Base-by-base conservation (phyloP, 148 eudicot genomes). In the Nepenthes gracilis region DNA sequence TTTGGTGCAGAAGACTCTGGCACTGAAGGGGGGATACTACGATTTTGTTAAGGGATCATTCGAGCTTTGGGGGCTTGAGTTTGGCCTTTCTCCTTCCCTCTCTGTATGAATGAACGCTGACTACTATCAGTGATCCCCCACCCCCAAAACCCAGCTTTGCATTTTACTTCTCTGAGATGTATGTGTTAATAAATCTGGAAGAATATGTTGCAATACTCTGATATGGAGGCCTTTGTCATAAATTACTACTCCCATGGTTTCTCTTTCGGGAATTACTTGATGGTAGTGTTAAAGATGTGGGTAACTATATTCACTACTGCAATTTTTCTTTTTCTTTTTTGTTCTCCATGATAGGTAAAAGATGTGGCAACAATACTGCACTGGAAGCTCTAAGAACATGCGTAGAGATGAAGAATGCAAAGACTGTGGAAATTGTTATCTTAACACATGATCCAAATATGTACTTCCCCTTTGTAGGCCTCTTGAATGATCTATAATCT, bases 11-110 rank as follows among this genome's bases (percentile, higher is more conserved):
- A 84, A 83, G 67, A 93, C 95, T 0, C 69, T 93, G 33, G 72
- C 81, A 10, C 64, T 93, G 56, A 86, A 93, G 80, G 99, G 99
- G 36, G 99, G 87, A 23, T 72, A 93, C 81, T 93, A 88, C 40
- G 99, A 93, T 58, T 93, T 93, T 32, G 80, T 89, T 49, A 93
- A 88, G 12, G 99, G 99, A 57, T 50, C 81, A 43, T 93, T 93
- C 35, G 95, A 88, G 85, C 89, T 93, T 23, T 93, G 99, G 99
- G 92, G 85, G 32, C 96, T 93, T 33, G 96, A 89, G 1, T 89
- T 84, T 60, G 80, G 84, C 75, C 78, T 93, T 38, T 86, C 95
- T 35, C 71, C 92, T 36, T 40, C 95, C 60, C 75, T 81, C 79
- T 93, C 96, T 66, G 95, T 85, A 86, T 93, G 92, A 93, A 78